Evolutionary conservation across 2,329 filamentous ascomycete genomes (phyloP), one percentile per base, ranked within the genome.

Genomic region (Fusarium stilboides): DNA sequence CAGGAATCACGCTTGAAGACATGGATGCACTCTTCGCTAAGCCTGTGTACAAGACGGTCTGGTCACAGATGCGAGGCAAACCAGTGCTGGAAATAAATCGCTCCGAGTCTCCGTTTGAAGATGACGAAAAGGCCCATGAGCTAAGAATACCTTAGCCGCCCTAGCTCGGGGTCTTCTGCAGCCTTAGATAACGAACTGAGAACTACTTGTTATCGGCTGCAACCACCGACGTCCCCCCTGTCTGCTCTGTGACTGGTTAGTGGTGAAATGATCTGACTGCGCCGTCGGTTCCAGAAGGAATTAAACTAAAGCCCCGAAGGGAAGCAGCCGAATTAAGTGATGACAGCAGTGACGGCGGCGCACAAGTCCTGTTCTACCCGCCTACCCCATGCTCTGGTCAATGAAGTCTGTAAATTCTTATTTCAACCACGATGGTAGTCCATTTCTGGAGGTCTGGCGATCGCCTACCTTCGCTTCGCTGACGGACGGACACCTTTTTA

Each of bases 1-100:
- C 9, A 78, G 76, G 76, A 20, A 75, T 85, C 13, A 80, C 82
- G 3, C 78, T 86, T 8, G 85, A 87, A 67, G 80, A 80, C 26
- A 84, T 86, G 78, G 84, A 86, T 14, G 58, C 71, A 12, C 68
- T 79, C 2, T 79, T 79, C 19, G 45, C 68, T 31, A 67, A 71
- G 12, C 75, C 77, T 4, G 76, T 77, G 6, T 76, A 75, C 58
- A 76, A 75, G 65, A 77, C 76, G 3, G 77, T 78, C 15, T 78
- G 76, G 77, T 68, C 70, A 5, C 72, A 74, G 34, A 70, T 74
- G 58, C 58, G 70, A 3, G 68, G 72, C 7, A 72, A 33, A 36
- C 24, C 45, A 5, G 54, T 71, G 8, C n/a, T 73, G 33, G 55
- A 71, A 40, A 54, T 36, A n/a, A 67, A 64, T 13, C 70, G 70